Conservation (phyloP, 768 basidiomycete genomes). For the Phlegmacium glaucopus region DNA sequence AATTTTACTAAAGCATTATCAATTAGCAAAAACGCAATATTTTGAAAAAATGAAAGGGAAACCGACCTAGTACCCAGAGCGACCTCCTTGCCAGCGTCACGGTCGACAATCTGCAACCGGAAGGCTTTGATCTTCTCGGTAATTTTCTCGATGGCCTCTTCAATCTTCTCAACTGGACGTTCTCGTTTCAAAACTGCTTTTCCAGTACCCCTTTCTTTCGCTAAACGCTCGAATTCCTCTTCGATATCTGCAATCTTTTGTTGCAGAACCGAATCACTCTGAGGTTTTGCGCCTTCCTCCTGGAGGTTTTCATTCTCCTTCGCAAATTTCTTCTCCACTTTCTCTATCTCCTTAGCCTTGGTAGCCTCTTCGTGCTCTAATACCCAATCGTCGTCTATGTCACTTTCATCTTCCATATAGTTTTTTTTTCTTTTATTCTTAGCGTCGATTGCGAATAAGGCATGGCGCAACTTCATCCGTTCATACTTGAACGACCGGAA, state of each 20-base stretch:
- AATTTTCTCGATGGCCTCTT: slow-evolving; percentile 79
- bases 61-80: slow-evolving; percentile 82
- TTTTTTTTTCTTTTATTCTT: slow-evolving; percentile 81
- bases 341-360: slow-evolving; percentile 83
- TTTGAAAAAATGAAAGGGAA: not conserved
- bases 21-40: not conserved
- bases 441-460: slow-evolving; percentile 72
- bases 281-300: slow-evolving; percentile 63
- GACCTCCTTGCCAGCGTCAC: slow-evolving; percentile 93
- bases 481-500: slow-evolving; percentile 91
- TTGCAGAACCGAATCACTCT: slow-evolving; percentile 60
- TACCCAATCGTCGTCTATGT: slow-evolving; percentile 92
- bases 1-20: slow-evolving; percentile 68
- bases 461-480: slow-evolving; percentile 93
- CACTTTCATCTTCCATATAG: slow-evolving; percentile 82
- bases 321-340: slow-evolving; percentile 89
- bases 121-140: slow-evolving; percentile 82
- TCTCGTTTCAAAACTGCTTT: slow-evolving; percentile 67
- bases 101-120: slow-evolving; percentile 87
- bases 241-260: slow-evolving; percentile 70
- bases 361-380: slow-evolving; percentile 72
- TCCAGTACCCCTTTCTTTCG: slow-evolving; percentile 77
- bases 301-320: slow-evolving; percentile 87
- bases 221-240: slow-evolving; percentile 70
- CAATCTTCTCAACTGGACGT: slow-evolving; percentile 71